phyloP scores from a whole-genome alignment of 2,329 filamentous ascomycete genomes.

The Botrytis fabae region DNA sequence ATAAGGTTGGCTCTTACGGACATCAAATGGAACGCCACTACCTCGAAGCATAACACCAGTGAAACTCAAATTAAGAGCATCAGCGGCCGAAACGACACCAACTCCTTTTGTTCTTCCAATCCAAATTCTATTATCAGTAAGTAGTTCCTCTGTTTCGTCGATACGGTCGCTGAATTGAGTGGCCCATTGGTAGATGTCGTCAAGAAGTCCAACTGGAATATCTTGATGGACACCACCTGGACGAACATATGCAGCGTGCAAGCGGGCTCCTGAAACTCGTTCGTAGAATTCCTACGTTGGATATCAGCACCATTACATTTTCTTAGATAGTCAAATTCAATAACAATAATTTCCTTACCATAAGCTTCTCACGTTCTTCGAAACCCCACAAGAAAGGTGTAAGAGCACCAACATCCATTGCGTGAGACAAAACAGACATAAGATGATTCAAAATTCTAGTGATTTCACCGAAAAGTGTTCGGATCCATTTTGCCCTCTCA shows the following conservation, averaged over 20 bases:
- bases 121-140: conserved; percentile 99
- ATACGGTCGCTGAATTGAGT: conserved; percentile 98
- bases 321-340: conserved; percentile 27
- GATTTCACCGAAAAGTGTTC: conserved; percentile 92
- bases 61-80: conserved; percentile 97
- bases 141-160: conserved; percentile 96
- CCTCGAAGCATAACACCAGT: conserved; percentile 97
- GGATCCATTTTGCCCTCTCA: conserved; percentile 93
- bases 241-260: conserved; percentile 95
- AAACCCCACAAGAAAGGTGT: conserved; percentile 99
- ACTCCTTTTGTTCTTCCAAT: conserved; percentile 88
- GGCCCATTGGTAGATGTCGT: conserved; percentile 99
- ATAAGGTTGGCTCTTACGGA: conserved; percentile 95
- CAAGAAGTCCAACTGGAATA: conserved; percentile 86
- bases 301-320: conserved; percentile 10
- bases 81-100: conserved; percentile 85
- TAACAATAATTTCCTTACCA: conserved; percentile 63
- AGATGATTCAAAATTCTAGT: conserved; percentile 94
- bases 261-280: conserved; percentile 94
- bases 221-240: conserved; percentile 97
- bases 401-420: conserved; percentile 97
- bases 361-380: conserved; percentile 98
- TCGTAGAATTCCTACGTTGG: conserved; percentile 91
- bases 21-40: conserved; percentile 92
- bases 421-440: conserved; percentile 96